Conservation (phyloP, 352 stramenopile genomes). For the Globisporangium solare region DNA sequence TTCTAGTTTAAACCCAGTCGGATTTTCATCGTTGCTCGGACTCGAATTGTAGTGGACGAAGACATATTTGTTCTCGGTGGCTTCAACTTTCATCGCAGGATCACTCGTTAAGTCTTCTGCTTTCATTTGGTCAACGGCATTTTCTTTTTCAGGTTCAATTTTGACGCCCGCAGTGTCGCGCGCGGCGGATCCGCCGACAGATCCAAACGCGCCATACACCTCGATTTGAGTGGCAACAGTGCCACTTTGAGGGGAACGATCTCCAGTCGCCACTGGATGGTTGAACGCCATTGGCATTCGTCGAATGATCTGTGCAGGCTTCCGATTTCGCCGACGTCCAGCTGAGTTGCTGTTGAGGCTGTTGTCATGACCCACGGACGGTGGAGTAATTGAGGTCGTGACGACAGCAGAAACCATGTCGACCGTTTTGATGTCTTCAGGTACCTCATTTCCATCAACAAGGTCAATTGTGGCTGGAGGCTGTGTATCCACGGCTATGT, state of each 20-base stretch:
- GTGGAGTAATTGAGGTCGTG: background rate
- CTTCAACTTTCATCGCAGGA: background rate
- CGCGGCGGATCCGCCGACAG: background rate
- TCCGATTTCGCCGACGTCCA: conserved; percentile 12
- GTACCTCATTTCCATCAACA: background rate
- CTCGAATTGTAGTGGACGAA: background rate
- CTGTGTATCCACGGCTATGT: background rate
- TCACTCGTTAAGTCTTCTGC: background rate
- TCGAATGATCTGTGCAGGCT: conserved; percentile 10
- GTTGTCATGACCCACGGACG: background rate
- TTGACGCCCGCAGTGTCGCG: background rate
- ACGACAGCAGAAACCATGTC: background rate
- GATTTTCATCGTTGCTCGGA: background rate
- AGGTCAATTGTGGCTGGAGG: conserved; percentile 7
- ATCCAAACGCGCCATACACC: conserved; percentile 16
- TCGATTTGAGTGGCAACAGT: conserved; percentile 9
- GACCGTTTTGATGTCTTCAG: background rate
- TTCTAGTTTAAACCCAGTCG: background rate
- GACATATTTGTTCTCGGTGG: background rate
- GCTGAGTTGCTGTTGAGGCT: background rate
- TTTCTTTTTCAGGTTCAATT: conserved; percentile 4
- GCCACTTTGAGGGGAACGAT: background rate
- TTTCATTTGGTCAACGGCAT: background rate
- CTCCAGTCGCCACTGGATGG: background rate
- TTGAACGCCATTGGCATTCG: background rate